A percentile compares a stretch with the other conserved stretches of the same genome.
Conservation (phyloP, 2,329 filamentous ascomycete genomes). For the Xylaria sp. region DNA sequence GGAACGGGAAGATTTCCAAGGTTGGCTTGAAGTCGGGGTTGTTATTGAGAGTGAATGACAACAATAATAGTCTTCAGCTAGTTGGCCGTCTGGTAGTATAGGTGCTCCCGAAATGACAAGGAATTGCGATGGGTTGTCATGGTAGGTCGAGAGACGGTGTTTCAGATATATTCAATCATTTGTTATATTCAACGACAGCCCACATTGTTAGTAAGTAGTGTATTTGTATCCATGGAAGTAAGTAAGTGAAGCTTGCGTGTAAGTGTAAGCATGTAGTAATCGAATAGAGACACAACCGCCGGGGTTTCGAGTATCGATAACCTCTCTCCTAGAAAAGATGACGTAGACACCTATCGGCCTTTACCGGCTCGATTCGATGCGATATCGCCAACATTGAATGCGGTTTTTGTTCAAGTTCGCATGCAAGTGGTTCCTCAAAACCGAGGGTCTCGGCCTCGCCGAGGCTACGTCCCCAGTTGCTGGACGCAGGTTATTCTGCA, state of each 20-base stretch:
- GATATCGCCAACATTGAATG: not conserved
- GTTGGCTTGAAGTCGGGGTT: not conserved
- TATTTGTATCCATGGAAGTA: too few species aligned
- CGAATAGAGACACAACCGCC: not conserved
- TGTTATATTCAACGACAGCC: not conserved
- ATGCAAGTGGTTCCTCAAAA: not conserved
- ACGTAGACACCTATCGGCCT: not conserved
- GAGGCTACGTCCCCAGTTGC: not conserved
- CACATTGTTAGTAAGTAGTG: too few species aligned
- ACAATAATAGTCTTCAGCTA: not conserved
- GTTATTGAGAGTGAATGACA: not conserved
- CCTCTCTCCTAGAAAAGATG: not conserved
- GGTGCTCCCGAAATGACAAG: not conserved
- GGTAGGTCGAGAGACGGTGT: not conserved
- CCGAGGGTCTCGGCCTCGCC: constrained; percentile 4
- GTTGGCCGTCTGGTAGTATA: too few species aligned
- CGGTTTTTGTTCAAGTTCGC: not conserved
- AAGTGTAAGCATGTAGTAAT: not conserved
- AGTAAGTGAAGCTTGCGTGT: too few species aligned
- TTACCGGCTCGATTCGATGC: not conserved
- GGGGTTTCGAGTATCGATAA: not conserved
- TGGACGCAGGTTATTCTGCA: not conserved
- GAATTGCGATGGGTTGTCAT: not conserved
- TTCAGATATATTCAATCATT: not conserved
- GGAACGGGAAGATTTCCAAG: not conserved